Conservation (phyloP, 805 yeast genomes). For the Candida morakotiae region DNA sequence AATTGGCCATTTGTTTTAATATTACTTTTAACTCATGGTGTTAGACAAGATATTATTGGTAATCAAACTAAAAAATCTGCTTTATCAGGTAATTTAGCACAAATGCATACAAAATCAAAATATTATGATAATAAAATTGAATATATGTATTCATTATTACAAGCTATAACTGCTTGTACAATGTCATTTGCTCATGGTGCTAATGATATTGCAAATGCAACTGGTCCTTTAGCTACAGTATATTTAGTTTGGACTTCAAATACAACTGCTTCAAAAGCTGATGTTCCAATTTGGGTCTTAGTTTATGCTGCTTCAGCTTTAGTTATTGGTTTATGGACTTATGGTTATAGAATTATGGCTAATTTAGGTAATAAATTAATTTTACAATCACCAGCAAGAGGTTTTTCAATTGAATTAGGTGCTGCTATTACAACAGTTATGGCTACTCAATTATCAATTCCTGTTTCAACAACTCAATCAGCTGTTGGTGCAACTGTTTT, state of each 20-base stretch:
- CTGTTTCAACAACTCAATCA: conserved; percentile 75
- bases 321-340: conserved; percentile 67
- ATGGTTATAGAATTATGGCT: conserved; percentile 66
- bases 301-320: conserved; percentile 64
- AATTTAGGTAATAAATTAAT: conserved; percentile 72
- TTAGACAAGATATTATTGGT: conserved; percentile 58
- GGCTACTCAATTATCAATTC: conserved; percentile 70
- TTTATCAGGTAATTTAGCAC: conserved; percentile 44
- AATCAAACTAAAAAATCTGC: conserved; percentile 39
- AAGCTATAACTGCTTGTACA: conserved; percentile 70
- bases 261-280: conserved; percentile 41
- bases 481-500: conserved; percentile 76
- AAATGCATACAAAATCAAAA: conserved; percentile 55
- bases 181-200: conserved; percentile 85
- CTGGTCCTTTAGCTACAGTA: conserved; percentile 69
- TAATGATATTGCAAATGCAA: conserved; percentile 73
- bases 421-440: conserved; percentile 72
- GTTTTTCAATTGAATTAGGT: conserved; percentile 72
- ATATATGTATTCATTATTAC: conserved; percentile 62
- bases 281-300: conserved; percentile 69
- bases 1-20: conserved; percentile 52
- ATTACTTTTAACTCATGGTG: conserved; percentile 54
- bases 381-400: conserved; percentile 74
- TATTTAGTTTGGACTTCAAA: conserved; percentile 59
- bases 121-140: conserved; percentile 70